phyloP scores from a whole-genome alignment of 225 moss, liverwort and hornwort species.

The Straminergon stramineum region DNA sequence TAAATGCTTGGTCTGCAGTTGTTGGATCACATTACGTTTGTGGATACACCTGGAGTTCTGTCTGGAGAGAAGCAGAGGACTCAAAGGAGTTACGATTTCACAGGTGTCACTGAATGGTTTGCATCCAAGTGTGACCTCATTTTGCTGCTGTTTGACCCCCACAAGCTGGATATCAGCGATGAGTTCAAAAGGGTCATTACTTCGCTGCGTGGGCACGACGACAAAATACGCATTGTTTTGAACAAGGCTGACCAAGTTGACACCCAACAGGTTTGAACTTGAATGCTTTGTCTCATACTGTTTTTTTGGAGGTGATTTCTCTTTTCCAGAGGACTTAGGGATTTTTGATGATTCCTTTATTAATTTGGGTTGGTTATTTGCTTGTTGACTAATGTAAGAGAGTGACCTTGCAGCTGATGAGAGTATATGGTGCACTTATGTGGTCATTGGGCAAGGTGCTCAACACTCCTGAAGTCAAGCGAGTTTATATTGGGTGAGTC shows the following conservation, averaged over 20 bases:
- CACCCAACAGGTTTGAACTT: conserved; percentile 72
- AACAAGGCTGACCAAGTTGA: conserved; percentile 99
- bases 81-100: conserved; percentile 93
- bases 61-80: conserved; percentile 99
- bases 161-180: conserved; percentile 95
- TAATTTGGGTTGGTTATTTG: neutral
- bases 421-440: conserved; percentile 99
- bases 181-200: conserved; percentile 94
- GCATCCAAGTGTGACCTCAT: conserved; percentile 97
- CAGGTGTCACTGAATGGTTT: conserved; percentile 98
- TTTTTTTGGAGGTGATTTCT: neutral
- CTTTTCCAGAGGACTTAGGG: neutral
- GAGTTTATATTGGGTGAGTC: conserved; percentile 91
- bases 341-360: neutral
- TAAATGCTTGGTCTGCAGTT: conserved; percentile 25
- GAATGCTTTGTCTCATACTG: neutral
- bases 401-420: conserved; percentile 71
- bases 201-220: conserved; percentile 88
- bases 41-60: conserved; percentile 97
- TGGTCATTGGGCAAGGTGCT: conserved; percentile 99
- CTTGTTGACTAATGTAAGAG: neutral
- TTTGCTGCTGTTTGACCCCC: conserved; percentile 84
- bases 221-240: conserved; percentile 93
- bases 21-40: conserved; percentile 91
- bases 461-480: conserved; percentile 94